phyloP scores from a whole-genome alignment of 1,284 basidiomycete species.

The Pascua guehoae region DNA sequence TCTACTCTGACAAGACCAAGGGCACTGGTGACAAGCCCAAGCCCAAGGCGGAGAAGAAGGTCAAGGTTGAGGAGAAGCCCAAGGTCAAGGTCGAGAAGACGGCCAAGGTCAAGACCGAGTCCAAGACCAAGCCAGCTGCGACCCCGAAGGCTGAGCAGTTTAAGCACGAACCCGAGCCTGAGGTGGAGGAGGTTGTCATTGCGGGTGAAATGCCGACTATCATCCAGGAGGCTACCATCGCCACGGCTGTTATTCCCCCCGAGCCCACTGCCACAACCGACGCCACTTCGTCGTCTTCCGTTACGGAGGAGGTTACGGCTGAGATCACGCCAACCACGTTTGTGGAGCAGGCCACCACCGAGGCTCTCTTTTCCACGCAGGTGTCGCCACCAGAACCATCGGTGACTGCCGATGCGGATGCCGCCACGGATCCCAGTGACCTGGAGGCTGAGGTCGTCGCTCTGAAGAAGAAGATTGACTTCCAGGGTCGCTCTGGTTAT shows the following conservation, averaged over 20 bases:
- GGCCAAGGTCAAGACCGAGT: background rate
- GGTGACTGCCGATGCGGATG: no score
- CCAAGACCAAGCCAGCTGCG: conserved; percentile 1
- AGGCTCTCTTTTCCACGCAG: no score
- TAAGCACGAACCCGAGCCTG: conserved; percentile 2
- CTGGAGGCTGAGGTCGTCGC: background rate
- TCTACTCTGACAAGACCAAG: conserved; percentile 4
- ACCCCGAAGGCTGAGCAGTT: background rate
- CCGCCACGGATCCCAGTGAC: background rate
- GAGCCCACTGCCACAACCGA: background rate
- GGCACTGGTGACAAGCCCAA: conserved; percentile 3
- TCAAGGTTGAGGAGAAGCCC: conserved; percentile 2
- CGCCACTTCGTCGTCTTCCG: background rate
- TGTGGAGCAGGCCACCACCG: no score
- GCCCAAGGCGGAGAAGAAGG: conserved; percentile 5
- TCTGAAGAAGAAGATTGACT: conserved; percentile 29
- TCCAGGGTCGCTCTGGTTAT: conserved; percentile 29
- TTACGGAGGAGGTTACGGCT: background rate
- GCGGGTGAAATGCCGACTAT: background rate
- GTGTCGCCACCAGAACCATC: no score
- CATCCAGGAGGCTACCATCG: background rate
- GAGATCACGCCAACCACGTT: background rate
- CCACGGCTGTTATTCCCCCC: background rate
- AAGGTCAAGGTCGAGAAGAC: conserved; percentile 1
- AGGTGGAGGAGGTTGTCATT: background rate